phyloP scores from a whole-genome alignment of 1,139 yeast genomes.

The Magnusiomyces paraingens region DNA sequence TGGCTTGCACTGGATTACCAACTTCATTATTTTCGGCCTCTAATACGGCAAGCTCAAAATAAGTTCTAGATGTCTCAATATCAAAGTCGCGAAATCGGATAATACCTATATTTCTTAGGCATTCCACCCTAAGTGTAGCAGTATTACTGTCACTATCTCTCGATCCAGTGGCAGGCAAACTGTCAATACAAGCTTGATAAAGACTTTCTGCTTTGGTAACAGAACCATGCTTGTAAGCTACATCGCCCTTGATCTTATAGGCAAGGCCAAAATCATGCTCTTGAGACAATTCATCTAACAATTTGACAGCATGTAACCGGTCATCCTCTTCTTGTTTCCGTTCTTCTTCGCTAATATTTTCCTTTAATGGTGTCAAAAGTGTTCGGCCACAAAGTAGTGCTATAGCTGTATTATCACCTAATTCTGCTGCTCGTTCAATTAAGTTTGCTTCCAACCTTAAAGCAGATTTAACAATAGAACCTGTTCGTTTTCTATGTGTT shows the following conservation, averaged over 20 bases:
- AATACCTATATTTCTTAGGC: slow-evolving; percentile 62
- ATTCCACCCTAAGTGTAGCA: slow-evolving; percentile 44
- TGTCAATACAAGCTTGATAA: slow-evolving; percentile 47
- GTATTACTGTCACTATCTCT: slow-evolving; percentile 21
- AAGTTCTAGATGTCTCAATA: slow-evolving; percentile 46
- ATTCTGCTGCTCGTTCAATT: slow-evolving; percentile 74
- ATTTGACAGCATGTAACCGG: slow-evolving; percentile 50
- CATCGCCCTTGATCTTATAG: slow-evolving; percentile 66
- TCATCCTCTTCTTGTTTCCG: slow-evolving; percentile 43
- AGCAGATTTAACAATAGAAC: slow-evolving; percentile 41
- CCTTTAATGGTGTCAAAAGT: slow-evolving; percentile 16
- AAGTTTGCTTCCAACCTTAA: slow-evolving; percentile 60
- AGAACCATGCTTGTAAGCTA: slow-evolving; percentile 48
- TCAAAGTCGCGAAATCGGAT: slow-evolving; percentile 52
- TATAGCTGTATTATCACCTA: slow-evolving; percentile 77
- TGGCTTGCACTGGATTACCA: slow-evolving; percentile 38
- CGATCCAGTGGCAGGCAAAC: slow-evolving; percentile 28
- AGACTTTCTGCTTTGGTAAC: slow-evolving; percentile 44
- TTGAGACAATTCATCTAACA: slow-evolving; percentile 52
- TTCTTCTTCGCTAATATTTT: slow-evolving; percentile 20
- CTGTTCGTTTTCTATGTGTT: slow-evolving; percentile 54
- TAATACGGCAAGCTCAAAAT: slow-evolving; percentile 52
- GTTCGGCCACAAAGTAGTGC: slow-evolving; percentile 54
- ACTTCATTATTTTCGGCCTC: slow-evolving; percentile 19
- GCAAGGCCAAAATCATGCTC: slow-evolving; percentile 62